Conservation (phyloP, 2,329 filamentous ascomycete species). For the Aotearoamyces nothofagi region DNA sequence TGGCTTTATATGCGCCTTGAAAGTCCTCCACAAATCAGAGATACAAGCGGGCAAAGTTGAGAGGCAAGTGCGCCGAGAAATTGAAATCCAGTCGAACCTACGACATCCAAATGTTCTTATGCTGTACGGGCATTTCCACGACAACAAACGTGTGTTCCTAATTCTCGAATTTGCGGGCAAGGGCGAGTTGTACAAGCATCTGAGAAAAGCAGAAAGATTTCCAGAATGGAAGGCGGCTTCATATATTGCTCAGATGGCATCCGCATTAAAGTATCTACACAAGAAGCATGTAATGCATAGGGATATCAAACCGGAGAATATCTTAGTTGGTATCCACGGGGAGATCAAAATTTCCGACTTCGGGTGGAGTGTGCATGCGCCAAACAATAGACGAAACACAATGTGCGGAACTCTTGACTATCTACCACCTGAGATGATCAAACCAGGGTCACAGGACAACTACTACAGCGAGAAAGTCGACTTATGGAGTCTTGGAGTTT, state of each 20-base stretch:
- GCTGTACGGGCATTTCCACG: constrained; percentile 59
- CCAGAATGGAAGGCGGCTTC: constrained; percentile 58
- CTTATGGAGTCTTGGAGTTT: constrained; percentile 84
- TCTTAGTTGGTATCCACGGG: constrained; percentile 86
- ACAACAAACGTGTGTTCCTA: constrained; percentile 57
- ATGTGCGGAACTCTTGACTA: constrained; percentile 98
- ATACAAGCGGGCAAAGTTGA: constrained; percentile 52
- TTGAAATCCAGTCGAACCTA: constrained; percentile 61
- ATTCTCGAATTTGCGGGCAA: constrained; percentile 61
- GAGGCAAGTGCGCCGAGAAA: constrained; percentile 58
- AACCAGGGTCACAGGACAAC: constrained; percentile 64
- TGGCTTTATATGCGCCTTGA: constrained; percentile 57
- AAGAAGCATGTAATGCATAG: constrained; percentile 96
- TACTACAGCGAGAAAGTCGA: constrained; percentile 94
- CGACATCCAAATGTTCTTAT: constrained; percentile 58
- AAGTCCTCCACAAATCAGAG: constrained; percentile 61
- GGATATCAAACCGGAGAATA: constrained; percentile 97
- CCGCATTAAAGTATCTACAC: constrained; percentile 77
- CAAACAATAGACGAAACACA: constrained; percentile 83
- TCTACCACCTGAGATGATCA: constrained; percentile 94
- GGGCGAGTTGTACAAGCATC: constrained; percentile 60
- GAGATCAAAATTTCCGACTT: constrained; percentile 99
- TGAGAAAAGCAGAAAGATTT: constrained; percentile 52
- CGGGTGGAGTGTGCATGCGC: constrained; percentile 95
- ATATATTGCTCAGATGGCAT: constrained; percentile 67